Evolutionary conservation across 768 basidiomycete species (phyloP).

Genomic region (Leucocoprinus birnbaumii): DNA sequence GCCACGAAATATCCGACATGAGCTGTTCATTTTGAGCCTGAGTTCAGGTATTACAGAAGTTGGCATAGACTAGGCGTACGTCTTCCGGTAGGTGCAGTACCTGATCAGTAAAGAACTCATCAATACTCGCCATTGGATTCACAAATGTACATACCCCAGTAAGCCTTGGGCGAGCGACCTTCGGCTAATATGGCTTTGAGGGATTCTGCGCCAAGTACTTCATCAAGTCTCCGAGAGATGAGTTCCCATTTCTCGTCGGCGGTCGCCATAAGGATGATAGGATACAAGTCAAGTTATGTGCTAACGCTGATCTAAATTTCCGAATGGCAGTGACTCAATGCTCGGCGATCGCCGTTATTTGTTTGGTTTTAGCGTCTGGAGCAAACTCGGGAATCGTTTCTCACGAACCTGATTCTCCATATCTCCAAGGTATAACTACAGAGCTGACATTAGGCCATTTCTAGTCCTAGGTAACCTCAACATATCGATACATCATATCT

Average conservation of each 20-base stretch:
- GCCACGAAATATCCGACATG: constrained; percentile 98
- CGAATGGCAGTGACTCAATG: constrained; percentile 7
- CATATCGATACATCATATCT: too few relatives aligned
- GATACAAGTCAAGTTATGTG: neutral
- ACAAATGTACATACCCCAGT: constrained; percentile 75
- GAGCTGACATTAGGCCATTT: too few relatives aligned
- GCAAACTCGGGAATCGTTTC: too few relatives aligned
- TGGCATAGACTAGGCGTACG: too few relatives aligned
- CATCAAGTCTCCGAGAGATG: constrained; percentile 83
- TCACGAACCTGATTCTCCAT: too few relatives aligned
- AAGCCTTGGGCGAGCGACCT: constrained; percentile 75
- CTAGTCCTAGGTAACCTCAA: too few relatives aligned
- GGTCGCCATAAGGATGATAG: constrained; percentile 25
- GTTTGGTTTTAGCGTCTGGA: too few relatives aligned
- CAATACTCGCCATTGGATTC: constrained; percentile 11
- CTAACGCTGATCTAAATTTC: neutral
- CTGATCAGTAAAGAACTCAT: constrained; percentile 35
- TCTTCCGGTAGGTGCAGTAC: constrained; percentile 91
- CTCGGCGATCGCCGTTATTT: constrained; percentile 13
- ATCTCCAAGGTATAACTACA: too few relatives aligned
- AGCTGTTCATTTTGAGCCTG: too few relatives aligned
- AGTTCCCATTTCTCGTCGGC: constrained; percentile 65
- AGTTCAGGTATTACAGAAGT: too few relatives aligned
- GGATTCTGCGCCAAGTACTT: constrained; percentile 82
- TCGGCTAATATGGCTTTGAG: constrained; percentile 81